phyloP scores from a whole-genome alignment of 768 basidiomycete genomes.

The Panaeolus cyanescens region DNA sequence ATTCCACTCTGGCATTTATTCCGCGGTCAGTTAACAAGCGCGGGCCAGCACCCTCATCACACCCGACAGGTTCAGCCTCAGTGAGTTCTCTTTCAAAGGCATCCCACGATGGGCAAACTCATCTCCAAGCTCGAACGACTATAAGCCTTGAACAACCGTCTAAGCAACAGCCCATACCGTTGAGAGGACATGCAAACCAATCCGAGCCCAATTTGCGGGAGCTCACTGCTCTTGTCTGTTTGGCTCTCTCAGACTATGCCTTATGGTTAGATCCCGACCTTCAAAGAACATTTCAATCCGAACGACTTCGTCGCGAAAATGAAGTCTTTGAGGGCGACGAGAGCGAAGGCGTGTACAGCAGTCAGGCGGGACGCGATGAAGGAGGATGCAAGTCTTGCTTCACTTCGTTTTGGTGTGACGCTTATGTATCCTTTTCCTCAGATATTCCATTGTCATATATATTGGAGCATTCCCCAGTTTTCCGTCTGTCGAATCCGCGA shows the following conservation, averaged over 20 bases:
- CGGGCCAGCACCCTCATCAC: not conserved
- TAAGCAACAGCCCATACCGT: not conserved
- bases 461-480: constrained; percentile 39
- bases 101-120: not conserved
- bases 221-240: constrained; percentile 47
- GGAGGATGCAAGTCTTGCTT: constrained; percentile 50
- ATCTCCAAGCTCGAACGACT: not conserved
- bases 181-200: not conserved
- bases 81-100: not conserved
- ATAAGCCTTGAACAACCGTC: not conserved
- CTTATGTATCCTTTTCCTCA: constrained; percentile 29
- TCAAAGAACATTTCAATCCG: constrained; percentile 44
- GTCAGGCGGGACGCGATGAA: constrained; percentile 12
- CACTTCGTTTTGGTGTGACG: constrained; percentile 1
- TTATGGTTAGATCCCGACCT: constrained; percentile 66
- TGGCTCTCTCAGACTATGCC: constrained; percentile 72
- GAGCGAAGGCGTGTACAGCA: not conserved
- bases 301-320: not conserved
- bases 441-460: constrained; percentile 65
- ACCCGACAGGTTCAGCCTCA: not conserved
- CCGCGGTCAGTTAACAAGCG: constrained; percentile 25
- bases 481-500: constrained; percentile 22
- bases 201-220: constrained; percentile 35
- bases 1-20: constrained; percentile 24
- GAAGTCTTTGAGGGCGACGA: constrained; percentile 18